A percentile compares a stretch with the other conserved stretches of the same genome.
Conservation (phyloP, 2,329 filamentous ascomycete genomes). For the Thielaviopsis cerberus region DNA sequence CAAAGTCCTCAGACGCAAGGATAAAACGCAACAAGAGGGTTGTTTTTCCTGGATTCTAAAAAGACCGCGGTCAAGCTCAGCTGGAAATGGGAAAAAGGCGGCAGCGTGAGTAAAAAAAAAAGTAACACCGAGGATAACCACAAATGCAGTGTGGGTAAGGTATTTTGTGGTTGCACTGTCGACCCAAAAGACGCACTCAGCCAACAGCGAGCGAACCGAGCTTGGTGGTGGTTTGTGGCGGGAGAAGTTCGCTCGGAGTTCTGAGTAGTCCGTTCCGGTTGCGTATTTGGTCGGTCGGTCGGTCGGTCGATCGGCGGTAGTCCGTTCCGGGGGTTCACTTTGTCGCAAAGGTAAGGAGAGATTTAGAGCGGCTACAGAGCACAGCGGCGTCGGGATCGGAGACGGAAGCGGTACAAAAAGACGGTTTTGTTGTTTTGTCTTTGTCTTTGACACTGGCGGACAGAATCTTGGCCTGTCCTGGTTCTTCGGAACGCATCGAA, state of each 20-base stretch:
- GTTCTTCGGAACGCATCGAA: slow-evolving; percentile 11
- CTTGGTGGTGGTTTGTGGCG: background rate
- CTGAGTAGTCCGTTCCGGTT: background rate
- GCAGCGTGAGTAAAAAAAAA: background rate
- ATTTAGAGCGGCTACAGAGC: background rate
- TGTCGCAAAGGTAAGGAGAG: background rate
- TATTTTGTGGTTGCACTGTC: background rate
- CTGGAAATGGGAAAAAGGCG: background rate
- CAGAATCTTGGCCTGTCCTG: slow-evolving; percentile 11
- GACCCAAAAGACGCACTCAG: background rate
- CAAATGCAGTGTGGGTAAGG: background rate
- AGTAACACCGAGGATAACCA: background rate
- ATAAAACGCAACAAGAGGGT: background rate
- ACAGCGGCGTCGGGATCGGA: background rate
- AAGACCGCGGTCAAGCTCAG: background rate
- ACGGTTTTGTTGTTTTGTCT: slow-evolving; percentile 3
- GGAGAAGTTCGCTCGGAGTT: background rate
- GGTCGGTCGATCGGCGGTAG: no score
- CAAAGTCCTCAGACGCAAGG: background rate
- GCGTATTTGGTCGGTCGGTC: background rate
- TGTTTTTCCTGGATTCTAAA: background rate
- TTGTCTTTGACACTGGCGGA: slow-evolving; percentile 9
- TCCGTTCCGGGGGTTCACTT: background rate
- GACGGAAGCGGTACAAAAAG: background rate
- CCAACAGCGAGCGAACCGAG: background rate